These are phyloP conservation scores for Rhazya stricta DNA, from an alignment of 257 asterid species.

Conservation along the genomic window DNA sequence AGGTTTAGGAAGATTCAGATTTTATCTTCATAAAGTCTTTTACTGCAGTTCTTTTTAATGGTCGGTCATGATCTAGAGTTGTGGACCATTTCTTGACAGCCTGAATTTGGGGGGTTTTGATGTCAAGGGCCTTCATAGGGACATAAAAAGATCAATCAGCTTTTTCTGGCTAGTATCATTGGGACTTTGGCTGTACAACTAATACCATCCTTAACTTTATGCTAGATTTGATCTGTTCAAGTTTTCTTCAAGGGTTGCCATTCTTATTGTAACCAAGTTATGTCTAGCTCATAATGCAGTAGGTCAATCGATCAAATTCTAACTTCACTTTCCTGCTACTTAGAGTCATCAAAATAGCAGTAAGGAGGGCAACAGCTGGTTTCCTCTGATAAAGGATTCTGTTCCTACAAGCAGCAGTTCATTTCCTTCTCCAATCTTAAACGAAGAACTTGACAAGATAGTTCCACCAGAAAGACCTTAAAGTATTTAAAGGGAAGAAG, in stretches of 20 bases:
- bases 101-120: constrained; percentile 17
- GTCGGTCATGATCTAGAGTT: not conserved
- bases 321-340: too few species aligned
- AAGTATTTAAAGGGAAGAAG: not conserved
- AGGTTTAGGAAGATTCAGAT: not conserved
- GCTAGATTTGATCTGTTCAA: not conserved
- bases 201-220: not conserved
- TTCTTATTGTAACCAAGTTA: too few species aligned
- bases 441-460: constrained; percentile 24
- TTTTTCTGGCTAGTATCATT: not conserved
- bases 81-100: constrained; percentile 25
- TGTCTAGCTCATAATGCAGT: too few species aligned
- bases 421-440: constrained; percentile 18
- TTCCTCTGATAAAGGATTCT: constrained; percentile 2
- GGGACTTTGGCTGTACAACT: not conserved
- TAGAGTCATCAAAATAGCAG: not conserved
- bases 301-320: too few species aligned
- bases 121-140: not conserved
- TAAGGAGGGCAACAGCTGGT: not conserved
- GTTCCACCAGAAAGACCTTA: constrained; percentile 1
- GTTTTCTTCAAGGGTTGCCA: too few species aligned
- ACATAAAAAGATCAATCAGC: not conserved
- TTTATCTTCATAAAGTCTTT: not conserved
- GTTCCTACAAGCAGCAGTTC: not conserved
- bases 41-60: not conserved